Percentiles rank a stretch among this genome's conserved stretches.
These are phyloP conservation scores for Kazachstania viticola DNA, from an alignment of 805 yeast species.

Conservation along the genomic window DNA sequence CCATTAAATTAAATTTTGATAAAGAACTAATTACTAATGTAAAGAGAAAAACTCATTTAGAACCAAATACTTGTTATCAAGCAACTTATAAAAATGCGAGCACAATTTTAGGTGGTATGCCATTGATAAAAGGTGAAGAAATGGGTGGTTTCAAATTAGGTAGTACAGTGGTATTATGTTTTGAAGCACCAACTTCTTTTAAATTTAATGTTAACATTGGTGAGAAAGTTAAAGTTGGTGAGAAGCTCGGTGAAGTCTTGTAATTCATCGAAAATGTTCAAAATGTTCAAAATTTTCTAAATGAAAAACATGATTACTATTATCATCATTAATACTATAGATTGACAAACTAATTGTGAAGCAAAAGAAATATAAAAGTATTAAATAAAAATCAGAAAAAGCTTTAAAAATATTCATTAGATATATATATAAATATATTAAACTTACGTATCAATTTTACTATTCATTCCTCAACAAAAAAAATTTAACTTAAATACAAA, in stretches of 20 bases:
- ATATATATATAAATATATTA: too few species aligned
- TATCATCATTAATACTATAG: too few species aligned
- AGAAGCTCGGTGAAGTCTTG: slow-evolving; percentile 55
- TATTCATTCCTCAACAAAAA: too few species aligned
- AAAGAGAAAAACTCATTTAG: slow-evolving; percentile 34
- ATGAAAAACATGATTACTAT: too few species aligned
- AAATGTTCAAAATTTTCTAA: too few species aligned
- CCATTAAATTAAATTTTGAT: slow-evolving; percentile 85
- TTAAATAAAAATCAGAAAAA: too few species aligned
- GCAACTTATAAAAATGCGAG: slow-evolving; percentile 84
- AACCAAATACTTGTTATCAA: slow-evolving; percentile 80
- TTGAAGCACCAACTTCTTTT: slow-evolving; percentile 86
- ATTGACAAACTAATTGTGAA: too few species aligned
- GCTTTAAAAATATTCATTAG: too few species aligned
- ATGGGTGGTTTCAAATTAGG: slow-evolving; percentile 97
- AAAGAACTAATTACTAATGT: slow-evolving; percentile 79
- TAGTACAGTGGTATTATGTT: slow-evolving; percentile 90
- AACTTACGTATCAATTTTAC: too few species aligned
- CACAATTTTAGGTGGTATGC: slow-evolving; percentile 68
- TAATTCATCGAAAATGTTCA: too few species aligned
- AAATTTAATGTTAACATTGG: slow-evolving; percentile 58
- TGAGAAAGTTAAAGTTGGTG: slow-evolving; percentile 78
- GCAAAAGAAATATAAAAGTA: too few species aligned
- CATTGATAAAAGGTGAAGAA: slow-evolving; percentile 83
- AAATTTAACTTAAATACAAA: too few species aligned